These are phyloP conservation scores for Emmonsia crescens DNA, from an alignment of 2,329 filamentous ascomycete genomes.

Conservation along the genomic window DNA sequence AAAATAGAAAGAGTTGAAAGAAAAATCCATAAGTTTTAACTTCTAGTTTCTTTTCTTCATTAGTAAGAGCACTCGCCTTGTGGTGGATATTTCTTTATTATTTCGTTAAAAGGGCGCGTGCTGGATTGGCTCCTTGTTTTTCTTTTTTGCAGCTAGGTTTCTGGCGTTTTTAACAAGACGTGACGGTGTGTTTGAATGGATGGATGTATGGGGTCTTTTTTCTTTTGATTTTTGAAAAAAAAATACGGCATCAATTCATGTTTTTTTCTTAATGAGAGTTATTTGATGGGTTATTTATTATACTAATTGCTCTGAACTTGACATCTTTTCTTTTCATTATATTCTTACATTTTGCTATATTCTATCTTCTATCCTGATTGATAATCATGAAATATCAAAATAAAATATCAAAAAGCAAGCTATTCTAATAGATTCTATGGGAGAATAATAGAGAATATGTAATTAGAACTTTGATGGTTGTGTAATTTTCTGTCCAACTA, in stretches of 20 bases:
- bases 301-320: not conserved
- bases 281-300: not conserved
- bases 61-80: not conserved
- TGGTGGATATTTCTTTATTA: not conserved
- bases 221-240: not conserved
- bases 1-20: constrained; percentile 23
- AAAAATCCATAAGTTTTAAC: not conserved
- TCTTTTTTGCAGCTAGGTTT: not conserved
- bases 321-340: not conserved
- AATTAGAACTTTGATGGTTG: not conserved
- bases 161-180: constrained; percentile 1
- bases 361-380: not conserved
- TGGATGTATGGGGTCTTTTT: not conserved
- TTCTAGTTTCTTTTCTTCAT: not conserved
- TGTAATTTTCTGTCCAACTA: not conserved
- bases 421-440: not conserved
- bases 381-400: not conserved
- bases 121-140: not conserved
- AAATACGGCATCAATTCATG: not conserved
- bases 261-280: not conserved
- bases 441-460: not conserved
- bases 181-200: not conserved
- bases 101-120: not conserved
- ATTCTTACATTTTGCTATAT: not conserved
- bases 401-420: not conserved